Evolutionary conservation across 2,329 filamentous ascomycete species (phyloP), one percentile per base, ranked within the genome.

Genomic region (Talaromyces marneffei): DNA sequence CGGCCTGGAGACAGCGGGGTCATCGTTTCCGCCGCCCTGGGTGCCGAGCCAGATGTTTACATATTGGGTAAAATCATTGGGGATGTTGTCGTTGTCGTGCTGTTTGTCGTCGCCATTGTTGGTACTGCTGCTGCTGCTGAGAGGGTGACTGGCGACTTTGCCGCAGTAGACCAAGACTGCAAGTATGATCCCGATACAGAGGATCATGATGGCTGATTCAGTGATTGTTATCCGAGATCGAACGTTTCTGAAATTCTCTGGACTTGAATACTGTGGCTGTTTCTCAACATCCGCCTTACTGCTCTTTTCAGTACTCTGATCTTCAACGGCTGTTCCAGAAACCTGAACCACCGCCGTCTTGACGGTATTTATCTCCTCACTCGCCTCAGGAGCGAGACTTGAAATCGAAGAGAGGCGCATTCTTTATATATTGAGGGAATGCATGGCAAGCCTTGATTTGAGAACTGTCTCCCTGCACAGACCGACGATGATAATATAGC

Each of bases 1-100:
- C 2, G 82, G 83, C 33, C 81, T 67, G 2, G 80, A 82, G 9
- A 82, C 82, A 16, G 83, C 83, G 2, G 82, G 77, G 61, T 85
- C 84, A 33, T 84, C 82, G 69, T 85, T 83, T 46, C 83, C 83
- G 71, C 46, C 65, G 27, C 60, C 39, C 16, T 27, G 58, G 27
- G 29, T 56, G 12, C 46, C 33, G 18, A 23, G 48, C 50, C 23
- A 63, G 42, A 60, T 50, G 29, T 60, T 53, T 18, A 63, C 61
- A 39, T 60, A 39, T 25, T 56, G 57, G 2, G 61, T 63, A 12
- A 42, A 56, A 29, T 63, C 61, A n/a, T 42, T 18, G 12, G 50
- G 5, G 20, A 18, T 37, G 18, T 37, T 27, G 33, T 3, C 14
- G 27, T 18, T 33, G 29, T 55, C 27, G 31, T 31, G 16, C 46